Percentiles rank a stretch among this genome's conserved stretches.
phyloP scores from a whole-genome alignment of 768 basidiomycete species.

The Pulveroboletus ravenelii region DNA sequence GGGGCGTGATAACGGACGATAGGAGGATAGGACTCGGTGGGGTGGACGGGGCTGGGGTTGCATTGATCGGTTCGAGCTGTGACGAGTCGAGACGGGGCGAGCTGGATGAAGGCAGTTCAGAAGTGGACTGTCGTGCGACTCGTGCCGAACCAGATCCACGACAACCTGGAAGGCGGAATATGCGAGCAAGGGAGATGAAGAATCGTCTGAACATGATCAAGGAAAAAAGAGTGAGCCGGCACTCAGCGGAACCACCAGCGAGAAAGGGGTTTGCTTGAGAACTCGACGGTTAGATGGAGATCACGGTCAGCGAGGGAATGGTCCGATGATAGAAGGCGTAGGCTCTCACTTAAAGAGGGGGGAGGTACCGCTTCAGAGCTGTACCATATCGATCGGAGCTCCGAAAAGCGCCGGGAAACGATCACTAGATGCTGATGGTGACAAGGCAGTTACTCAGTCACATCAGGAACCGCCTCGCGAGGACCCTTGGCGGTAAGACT shows the following conservation, averaged over 20 bases:
- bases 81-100: background rate
- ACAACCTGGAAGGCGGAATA: conserved; percentile 16
- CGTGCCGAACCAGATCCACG: background rate
- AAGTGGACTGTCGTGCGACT: background rate
- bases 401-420: background rate
- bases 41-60: background rate
- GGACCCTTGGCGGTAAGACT: background rate
- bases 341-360: conserved; percentile 1
- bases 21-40: background rate
- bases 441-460: background rate
- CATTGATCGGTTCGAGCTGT: background rate
- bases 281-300: background rate
- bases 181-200: conserved; percentile 11
- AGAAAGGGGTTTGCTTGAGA: background rate
- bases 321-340: background rate
- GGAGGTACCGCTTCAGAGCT: background rate
- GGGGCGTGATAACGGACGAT: background rate
- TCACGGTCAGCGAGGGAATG: background rate
- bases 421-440: background rate
- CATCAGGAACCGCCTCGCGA: conserved; percentile 1
- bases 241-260: background rate
- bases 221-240: conserved; percentile 8
- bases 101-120: background rate
- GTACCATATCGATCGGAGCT: conserved; percentile 1
- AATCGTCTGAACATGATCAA: conserved; percentile 17